Evolutionary conservation across 106 monocot species (phyloP).

Genomic region (Posidonia australis): DNA sequence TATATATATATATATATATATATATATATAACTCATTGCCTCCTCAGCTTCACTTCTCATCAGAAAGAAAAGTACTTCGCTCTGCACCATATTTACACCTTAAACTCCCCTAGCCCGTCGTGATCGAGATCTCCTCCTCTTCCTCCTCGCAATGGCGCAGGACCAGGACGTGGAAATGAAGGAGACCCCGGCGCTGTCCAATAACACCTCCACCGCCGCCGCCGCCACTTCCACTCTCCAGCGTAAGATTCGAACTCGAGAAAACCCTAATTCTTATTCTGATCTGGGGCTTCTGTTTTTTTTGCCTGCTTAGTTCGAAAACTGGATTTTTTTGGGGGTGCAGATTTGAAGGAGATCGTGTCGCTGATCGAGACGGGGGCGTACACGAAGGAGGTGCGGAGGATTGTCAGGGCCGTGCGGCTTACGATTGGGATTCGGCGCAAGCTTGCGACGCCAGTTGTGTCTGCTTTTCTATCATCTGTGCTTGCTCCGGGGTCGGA

Average conservation of each 20-base stretch:
- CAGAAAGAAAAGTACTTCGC: too few species aligned
- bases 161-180: conserved; percentile 50
- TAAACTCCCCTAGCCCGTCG: too few species aligned
- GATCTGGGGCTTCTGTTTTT: too few species aligned
- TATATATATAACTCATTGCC: too few species aligned
- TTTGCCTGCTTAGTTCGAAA: background rate
- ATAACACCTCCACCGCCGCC: conserved; percentile 15
- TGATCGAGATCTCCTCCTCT: too few species aligned
- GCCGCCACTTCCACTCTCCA: conserved; percentile 32
- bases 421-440: conserved; percentile 68
- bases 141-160: conserved; percentile 5
- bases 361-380: conserved; percentile 74
- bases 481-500: conserved; percentile 62
- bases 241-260: conserved; percentile 9
- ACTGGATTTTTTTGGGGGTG: background rate
- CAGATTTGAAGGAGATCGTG: conserved; percentile 91
- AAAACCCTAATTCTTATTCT: conserved; percentile 7
- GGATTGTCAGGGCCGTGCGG: conserved; percentile 76
- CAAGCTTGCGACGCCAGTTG: conserved; percentile 34
- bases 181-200: conserved; percentile 25
- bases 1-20: too few species aligned
- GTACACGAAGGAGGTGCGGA: conserved; percentile 74
- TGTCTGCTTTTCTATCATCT: conserved; percentile 39
- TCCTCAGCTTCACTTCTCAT: too few species aligned
- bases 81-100: too few species aligned